These are phyloP conservation scores for Polyplosphaeria fusca DNA, from an alignment of 495 filamentous ascomycete species.

Conservation along the genomic window DNA sequence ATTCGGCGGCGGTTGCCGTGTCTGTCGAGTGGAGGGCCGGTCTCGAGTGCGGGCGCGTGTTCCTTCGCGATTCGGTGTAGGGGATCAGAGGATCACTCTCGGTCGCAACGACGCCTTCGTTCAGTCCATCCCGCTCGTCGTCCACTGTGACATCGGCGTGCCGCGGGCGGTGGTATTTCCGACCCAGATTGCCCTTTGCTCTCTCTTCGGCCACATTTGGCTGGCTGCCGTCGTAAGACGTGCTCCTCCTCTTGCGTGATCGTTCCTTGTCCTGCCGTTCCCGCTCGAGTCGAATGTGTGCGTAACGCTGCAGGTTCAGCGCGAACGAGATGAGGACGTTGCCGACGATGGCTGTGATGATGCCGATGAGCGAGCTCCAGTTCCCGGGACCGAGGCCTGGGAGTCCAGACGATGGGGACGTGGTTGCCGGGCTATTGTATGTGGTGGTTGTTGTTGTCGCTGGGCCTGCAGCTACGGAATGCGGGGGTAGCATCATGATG, in stretches of 20 bases:
- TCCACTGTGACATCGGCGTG: slow-evolving; percentile 10
- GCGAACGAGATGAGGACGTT: slow-evolving; percentile 93
- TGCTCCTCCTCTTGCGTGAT: slow-evolving; percentile 34
- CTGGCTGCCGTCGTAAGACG: slow-evolving; percentile 42
- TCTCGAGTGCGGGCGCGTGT: slow-evolving; percentile 29
- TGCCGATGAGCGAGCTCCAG: slow-evolving; percentile 93
- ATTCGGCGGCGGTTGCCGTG: slow-evolving; percentile 34
- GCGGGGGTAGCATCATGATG: slow-evolving; percentile 15
- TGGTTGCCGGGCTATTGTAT: not conserved
- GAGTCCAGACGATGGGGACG: not conserved
- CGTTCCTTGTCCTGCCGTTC: slow-evolving; percentile 46
- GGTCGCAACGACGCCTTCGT: slow-evolving; percentile 13
- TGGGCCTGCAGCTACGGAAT: slow-evolving; percentile 25
- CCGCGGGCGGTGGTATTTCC: slow-evolving; percentile 14
- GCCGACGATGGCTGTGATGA: slow-evolving; percentile 83
- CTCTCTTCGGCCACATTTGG: slow-evolving; percentile 30
- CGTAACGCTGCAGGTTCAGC: slow-evolving; percentile 94
- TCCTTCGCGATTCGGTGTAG: slow-evolving; percentile 49
- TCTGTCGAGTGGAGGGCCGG: not conserved
- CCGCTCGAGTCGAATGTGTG: slow-evolving; percentile 73
- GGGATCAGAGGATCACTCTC: slow-evolving; percentile 51
- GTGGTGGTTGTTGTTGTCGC: slow-evolving; percentile 11
- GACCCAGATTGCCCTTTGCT: slow-evolving; percentile 25
- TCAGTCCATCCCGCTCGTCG: slow-evolving; percentile 2
- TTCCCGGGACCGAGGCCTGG: slow-evolving; percentile 8